Evolutionary conservation across 2,329 filamentous ascomycete species (phyloP), one percentile per base, ranked within the genome.

Genomic region (Fulvia fulva): DNA sequence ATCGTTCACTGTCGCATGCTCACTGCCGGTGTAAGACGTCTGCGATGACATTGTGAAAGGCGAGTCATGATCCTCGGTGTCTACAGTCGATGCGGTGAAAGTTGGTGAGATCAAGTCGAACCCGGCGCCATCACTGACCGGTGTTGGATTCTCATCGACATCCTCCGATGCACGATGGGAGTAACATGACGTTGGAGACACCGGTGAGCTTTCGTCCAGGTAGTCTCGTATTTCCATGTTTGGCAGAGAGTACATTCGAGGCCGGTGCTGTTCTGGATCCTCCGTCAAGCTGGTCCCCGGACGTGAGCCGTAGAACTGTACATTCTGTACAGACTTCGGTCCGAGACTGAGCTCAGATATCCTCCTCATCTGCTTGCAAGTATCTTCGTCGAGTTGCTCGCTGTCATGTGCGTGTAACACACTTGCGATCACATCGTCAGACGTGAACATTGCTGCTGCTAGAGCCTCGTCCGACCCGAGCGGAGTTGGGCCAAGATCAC

Each of bases 71-170:
- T 62, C 68, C 25, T 56, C 63, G 12, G 69, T 69, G 60, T 67
- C 70, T 23, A 71, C 52, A 16, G 71, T 73, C 32, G 65, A 65
- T 43, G 66, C 69, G 30, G 66, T 68, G 59, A 73, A 71, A 12
- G 69, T 70, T 8, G 71, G 71, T 3, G 71, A 73, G 22, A 57
- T 55, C 25, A 70, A 57, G 47, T 65, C 66, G 52, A 65, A 60
- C 50, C 46, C 45, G 12, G 19, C 58, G 28, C 59, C 30, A 19
- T 63, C 51, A 26, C 59, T 56, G 21, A 51, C 49, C 6, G 58
- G 54, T 4, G 56, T 56, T 8, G 56, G 34, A 23, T 57, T 44
- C n/a, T 57, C 51, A 30, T 62, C 44, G 49, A 28, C 16, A 41
- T 56, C 21, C 14, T 57, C 34, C 4, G 53, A 32, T 19, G 43